Percentiles rank a stretch among this genome's conserved stretches.
Conservation (phyloP, 148 eudicot genomes). For the Talinum fruticosum region DNA sequence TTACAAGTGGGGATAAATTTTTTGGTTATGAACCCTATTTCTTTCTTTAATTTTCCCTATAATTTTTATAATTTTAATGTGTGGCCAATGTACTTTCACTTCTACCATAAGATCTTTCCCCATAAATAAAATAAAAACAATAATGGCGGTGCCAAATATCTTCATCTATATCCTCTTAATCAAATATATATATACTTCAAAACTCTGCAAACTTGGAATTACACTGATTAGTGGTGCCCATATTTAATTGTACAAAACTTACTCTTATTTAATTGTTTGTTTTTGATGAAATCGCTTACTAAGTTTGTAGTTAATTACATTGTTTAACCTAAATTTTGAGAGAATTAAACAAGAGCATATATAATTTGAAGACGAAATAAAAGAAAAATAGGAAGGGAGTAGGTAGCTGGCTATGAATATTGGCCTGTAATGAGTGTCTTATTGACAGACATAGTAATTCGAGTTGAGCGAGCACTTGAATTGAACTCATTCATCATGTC, state of each 20-base stretch:
- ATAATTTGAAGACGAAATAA: background rate
- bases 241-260: no score
- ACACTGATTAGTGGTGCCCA: no score
- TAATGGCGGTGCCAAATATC: constrained; percentile 22
- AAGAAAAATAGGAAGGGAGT: background rate
- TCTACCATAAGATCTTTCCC: constrained; percentile 9
- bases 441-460: constrained; percentile 26
- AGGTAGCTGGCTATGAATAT: constrained; percentile 3
- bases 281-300: no score
- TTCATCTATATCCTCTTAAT: background rate
- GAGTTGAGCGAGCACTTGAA: constrained; percentile 31
- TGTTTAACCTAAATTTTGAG: background rate
- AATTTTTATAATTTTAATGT: constrained; percentile 13
- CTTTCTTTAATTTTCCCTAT: background rate
- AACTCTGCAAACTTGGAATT: background rate
- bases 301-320: no score
- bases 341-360: background rate
- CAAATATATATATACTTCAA: background rate
- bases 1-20: constrained; percentile 13
- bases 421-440: constrained; percentile 24
- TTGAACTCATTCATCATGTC: constrained; percentile 23
- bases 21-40: background rate
- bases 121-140: constrained; percentile 2
- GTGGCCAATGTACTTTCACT: constrained; percentile 23
- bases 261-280: no score